These are phyloP conservation scores for Sclerotinia sclerotiorum DNA, from an alignment of 2,329 filamentous ascomycete genomes.

Conservation along the genomic window DNA sequence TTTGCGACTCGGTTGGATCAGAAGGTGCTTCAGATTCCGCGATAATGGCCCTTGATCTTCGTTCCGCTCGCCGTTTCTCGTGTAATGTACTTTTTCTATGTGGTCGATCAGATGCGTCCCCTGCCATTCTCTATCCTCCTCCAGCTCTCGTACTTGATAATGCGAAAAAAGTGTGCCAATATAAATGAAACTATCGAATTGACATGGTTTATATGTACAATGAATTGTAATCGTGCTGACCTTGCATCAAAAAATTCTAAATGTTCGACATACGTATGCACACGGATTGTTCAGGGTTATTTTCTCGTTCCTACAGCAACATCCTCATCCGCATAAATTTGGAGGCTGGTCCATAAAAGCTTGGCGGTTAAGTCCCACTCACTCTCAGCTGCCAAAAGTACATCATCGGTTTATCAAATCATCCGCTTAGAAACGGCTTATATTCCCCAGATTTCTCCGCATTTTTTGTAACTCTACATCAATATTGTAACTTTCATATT, in stretches of 20 bases:
- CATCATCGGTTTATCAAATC: not conserved
- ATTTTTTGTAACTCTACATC: conserved; percentile 15
- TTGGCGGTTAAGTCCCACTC: not conserved
- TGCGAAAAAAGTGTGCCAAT: not conserved
- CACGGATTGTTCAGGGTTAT: conserved; percentile 9
- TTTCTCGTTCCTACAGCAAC: conserved; percentile 12
- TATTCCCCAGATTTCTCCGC: conserved; percentile 14
- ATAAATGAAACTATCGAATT: not conserved
- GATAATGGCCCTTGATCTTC: conserved; percentile 28
- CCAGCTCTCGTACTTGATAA: conserved; percentile 2
- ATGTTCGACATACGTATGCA: conserved; percentile 4
- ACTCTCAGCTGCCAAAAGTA: not conserved
- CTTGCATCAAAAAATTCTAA: conserved; percentile 1
- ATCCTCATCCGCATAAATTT: conserved; percentile 13
- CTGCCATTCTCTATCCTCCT: conserved; percentile 22
- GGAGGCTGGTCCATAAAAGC: conserved; percentile 11
- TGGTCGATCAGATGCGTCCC: conserved; percentile 19
- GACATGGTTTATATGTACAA: conserved; percentile 18
- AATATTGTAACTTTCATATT: not conserved
- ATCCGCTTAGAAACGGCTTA: conserved; percentile 16
- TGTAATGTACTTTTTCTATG: conserved; percentile 18
- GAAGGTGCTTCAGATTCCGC: conserved; percentile 29
- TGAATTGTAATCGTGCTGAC: conserved; percentile 1
- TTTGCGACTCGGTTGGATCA: conserved; percentile 35
- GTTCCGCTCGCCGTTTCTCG: conserved; percentile 23